Percentiles rank a stretch among this genome's conserved stretches.
Evolutionary conservation across 176 grass and related monocot species (phyloP).

Genomic region (Miscanthus lutarioriparius): DNA sequence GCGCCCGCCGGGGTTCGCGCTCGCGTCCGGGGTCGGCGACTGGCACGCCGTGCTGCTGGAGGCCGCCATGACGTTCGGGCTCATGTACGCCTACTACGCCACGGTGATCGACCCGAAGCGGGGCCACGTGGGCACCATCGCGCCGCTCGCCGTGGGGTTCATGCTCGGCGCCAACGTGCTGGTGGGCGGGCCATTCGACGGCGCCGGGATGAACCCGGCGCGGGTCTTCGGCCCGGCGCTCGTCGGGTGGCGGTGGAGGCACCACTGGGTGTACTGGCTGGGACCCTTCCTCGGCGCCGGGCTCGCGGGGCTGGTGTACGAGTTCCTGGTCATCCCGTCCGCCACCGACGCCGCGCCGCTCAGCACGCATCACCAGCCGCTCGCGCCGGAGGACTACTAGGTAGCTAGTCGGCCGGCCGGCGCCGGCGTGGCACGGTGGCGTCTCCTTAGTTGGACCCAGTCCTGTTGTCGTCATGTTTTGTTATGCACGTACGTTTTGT

Average conservation of each 20-base stretch:
- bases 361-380: constrained; percentile 73
- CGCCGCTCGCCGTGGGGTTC: constrained; percentile 79
- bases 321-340: constrained; percentile 72
- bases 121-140: constrained; percentile 68
- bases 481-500: not conserved
- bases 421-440: not conserved
- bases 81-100: constrained; percentile 89
- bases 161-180: constrained; percentile 88
- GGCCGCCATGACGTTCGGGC: constrained; percentile 79
- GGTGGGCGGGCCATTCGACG: constrained; percentile 75
- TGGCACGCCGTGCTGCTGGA: constrained; percentile 89
- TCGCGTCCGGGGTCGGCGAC: constrained; percentile 72
- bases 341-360: constrained; percentile 37
- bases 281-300: constrained; percentile 78
- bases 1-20: constrained; percentile 63
- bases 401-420: too few relatives aligned
- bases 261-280: constrained; percentile 96
- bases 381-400: constrained; percentile 93
- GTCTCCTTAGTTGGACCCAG: constrained; percentile 4
- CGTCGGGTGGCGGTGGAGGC: constrained; percentile 80
- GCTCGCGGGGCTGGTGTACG: constrained; percentile 66
- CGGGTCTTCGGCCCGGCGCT: constrained; percentile 79
- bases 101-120: constrained; percentile 86
- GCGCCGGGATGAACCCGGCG: constrained; percentile 90
- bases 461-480: not conserved